Percentiles rank a stretch among this genome's conserved stretches.
Conservation (phyloP, 768 basidiomycete genomes). For the Serendipita vermifera region DNA sequence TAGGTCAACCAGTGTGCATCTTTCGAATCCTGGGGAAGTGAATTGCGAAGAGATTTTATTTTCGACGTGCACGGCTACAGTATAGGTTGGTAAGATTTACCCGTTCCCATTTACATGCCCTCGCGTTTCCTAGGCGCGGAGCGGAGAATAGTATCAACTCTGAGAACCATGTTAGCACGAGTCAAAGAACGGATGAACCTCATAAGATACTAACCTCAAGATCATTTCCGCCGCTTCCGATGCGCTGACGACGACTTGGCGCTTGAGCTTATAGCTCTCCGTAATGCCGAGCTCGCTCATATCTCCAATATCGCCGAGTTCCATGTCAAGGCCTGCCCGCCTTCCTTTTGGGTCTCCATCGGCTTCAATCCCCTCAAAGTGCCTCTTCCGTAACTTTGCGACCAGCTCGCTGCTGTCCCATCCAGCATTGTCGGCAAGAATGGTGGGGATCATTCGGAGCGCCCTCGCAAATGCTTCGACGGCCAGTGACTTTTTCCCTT, state of each 20-base stretch:
- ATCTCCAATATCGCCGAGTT: slow-evolving; percentile 67
- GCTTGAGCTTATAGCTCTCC: slow-evolving; percentile 95
- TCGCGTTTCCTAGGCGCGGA: slow-evolving; percentile 78
- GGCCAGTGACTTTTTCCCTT: slow-evolving; percentile 93
- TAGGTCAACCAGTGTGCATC: too few species aligned
- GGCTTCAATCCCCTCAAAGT: slow-evolving; percentile 56
- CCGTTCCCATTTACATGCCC: slow-evolving; percentile 30
- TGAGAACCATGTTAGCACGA: slow-evolving; percentile 22
- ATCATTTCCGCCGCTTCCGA: slow-evolving; percentile 99
- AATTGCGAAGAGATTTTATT: too few species aligned
- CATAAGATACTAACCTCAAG: slow-evolving; percentile 74
- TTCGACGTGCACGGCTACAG: too few species aligned
- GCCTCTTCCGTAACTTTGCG: slow-evolving; percentile 75
- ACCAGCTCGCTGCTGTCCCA: slow-evolving; percentile 97
- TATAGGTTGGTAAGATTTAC: too few species aligned
- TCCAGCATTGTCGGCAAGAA: slow-evolving; percentile 94
- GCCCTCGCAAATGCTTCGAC: slow-evolving; percentile 85
- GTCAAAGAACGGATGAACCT: slow-evolving; percentile 10
- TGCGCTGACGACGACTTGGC: slow-evolving; percentile 87
- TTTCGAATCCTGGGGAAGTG: too few species aligned
- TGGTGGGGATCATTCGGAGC: slow-evolving; percentile 87
- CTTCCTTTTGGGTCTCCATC: slow-evolving; percentile 35
- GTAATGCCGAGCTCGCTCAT: slow-evolving; percentile 84
- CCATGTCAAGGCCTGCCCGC: slow-evolving; percentile 79
- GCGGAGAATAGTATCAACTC: slow-evolving; percentile 85